A percentile compares a stretch with the other conserved stretches of the same genome.
Evolutionary conservation across 179 eudicot genomes (phyloP).

Genomic region (Patellifolia procumbens): DNA sequence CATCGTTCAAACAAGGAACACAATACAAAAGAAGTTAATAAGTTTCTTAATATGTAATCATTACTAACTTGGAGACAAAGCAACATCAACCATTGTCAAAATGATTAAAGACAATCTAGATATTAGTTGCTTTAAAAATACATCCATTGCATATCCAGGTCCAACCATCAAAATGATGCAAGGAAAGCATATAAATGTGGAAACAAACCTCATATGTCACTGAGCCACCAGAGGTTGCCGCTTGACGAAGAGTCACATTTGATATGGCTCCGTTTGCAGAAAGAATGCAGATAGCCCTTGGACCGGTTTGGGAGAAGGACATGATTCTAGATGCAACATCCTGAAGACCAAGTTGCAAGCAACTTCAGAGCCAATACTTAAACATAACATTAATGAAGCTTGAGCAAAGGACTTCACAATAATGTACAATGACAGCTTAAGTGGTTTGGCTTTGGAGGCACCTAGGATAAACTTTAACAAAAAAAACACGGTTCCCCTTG

Average conservation of each 20-base stretch:
- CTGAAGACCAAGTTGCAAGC: slow-evolving; percentile 37
- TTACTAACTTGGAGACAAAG: background rate
- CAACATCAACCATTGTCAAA: slow-evolving; percentile 1
- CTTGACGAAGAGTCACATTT: slow-evolving; percentile 75
- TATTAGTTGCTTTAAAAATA: background rate
- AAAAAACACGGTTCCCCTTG: background rate
- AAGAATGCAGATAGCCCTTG: slow-evolving; percentile 73
- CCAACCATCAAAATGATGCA: background rate
- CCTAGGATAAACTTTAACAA: background rate
- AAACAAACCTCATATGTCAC: slow-evolving; percentile 78
- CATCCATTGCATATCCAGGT: background rate
- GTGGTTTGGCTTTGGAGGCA: background rate
- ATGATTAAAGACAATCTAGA: background rate
- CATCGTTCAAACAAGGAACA: background rate
- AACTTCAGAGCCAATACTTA: slow-evolving; percentile 13
- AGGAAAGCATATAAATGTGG: background rate
- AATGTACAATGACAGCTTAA: background rate
- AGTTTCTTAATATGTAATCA: background rate
- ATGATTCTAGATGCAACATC: slow-evolving; percentile 69
- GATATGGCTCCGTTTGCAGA: slow-evolving; percentile 80
- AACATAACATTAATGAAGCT: background rate
- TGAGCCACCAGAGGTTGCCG: slow-evolving; percentile 79
- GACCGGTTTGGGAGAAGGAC: slow-evolving; percentile 81
- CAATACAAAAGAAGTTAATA: background rate
- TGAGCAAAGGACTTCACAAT: background rate